Evolutionary conservation across 768 basidiomycete genomes (phyloP), one percentile per base, ranked within the genome.

Genomic region (Hygrophoropsis aurantiaca): DNA sequence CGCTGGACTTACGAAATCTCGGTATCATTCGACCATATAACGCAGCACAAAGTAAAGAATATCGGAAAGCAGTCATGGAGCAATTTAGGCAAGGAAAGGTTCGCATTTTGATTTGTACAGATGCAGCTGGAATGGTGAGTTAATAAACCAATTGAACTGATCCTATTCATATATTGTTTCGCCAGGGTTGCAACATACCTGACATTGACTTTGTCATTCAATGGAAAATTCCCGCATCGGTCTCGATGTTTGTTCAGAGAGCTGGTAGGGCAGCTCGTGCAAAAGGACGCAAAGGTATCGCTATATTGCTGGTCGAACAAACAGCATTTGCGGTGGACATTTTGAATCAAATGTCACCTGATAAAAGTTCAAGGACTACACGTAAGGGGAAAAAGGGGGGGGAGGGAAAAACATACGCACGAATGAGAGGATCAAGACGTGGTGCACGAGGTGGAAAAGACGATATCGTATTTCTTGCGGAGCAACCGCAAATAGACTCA

Each of bases 321-420:
- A 16, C 21, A 15, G 11, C 11, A 15, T 20, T 11, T 34, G 18
- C 15, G 10, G 42, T 33, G 11, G 40, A 44, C 27, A 1, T 43
- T 69, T 42, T 68, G 2, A 63, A 61, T 0, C 60, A 67, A 30
- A 53, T 48, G 30, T 44, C 56, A 0, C 55, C 49, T 0, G 66
- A 60, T 30, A 46, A 30, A 4, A 39, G 39, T 10, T 25, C 15
- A 16, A 23, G 48, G 44, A n/a, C 24, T 19, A 40, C n/a, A 8
- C 21, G 11, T 36, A 46, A 32, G 38, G 13, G 10, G 16, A 38
- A n/a, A 34, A 40, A 13, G 37, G 38, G 23, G 33, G 40, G 24
- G 7, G 40, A 30, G 11, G 19, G 40, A 11, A 42, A 42, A 27
- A 10, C n/a, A 9, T 25, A 42, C 25, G 40, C 40, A 23, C 21